Base-by-base conservation (phyloP, 495 filamentous ascomycete species). In the Apodospora peruviana region DNA sequence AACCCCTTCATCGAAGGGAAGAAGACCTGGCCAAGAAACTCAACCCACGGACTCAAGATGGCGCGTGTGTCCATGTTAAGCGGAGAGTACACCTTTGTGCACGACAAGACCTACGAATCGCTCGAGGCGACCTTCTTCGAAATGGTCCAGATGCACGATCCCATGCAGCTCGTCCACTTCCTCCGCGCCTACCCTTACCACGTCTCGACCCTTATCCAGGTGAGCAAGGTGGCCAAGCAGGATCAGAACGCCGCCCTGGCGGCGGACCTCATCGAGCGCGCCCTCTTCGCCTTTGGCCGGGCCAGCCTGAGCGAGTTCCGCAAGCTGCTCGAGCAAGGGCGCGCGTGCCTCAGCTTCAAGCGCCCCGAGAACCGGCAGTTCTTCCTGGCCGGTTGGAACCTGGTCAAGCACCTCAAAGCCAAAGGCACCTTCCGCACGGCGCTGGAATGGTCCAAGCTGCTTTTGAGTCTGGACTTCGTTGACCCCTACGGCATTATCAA, bases 361-460 rank as follows among this genome's bases (percentile, higher is more conserved):
- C 71, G 87, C 21, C 80, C 80, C 8, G 90, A 93, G 65, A 97
- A 96, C 60, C 79, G 93, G 35, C 91, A 99, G 60, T 81, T 99
- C 42, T 96, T 83, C 82, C 81, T 96, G 38, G 86, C 89, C 19
- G 84, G 80, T n/a, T 93, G 85, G 76, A 81, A 90, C 52, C 95
- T 95, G 54, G 84, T 96, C 57, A 78, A 75, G 45, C 88, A 87
- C 50, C 74, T 97, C 9, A 76, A 85, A 9, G 84, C 87, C 77
- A 90, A 93, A 57, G 90, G 91, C n/a, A 96, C 91, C 12, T 95
- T 87, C 76, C 78, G 90, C 23, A 97, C 93, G 1, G 87, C 88
- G 0, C 84, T 90, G 40, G 94, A 97, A 65, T 99, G 91, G 89
- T 78, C 85, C 5, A 95, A 94, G 65, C 68, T 97, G 8, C 65